phyloP scores from a whole-genome alignment of 2,329 filamentous ascomycete species.

The Venturia oleaginea region DNA sequence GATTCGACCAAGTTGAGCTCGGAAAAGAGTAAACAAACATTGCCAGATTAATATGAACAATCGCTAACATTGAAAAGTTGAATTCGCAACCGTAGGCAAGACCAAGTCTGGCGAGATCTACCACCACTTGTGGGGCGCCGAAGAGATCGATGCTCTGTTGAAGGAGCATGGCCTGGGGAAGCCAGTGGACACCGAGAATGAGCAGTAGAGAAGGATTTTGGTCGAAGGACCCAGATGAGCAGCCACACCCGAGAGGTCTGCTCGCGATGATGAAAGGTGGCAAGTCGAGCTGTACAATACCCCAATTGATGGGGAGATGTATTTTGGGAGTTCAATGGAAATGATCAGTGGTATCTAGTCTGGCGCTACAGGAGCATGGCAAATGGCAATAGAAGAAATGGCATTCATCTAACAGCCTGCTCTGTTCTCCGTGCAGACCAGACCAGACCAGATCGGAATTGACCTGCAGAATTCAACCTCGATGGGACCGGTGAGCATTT shows the following conservation, averaged over 20 bases:
- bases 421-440: too few species aligned
- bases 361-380: conserved; percentile 2
- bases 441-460: too few species aligned
- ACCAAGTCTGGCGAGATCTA: conserved; percentile 95
- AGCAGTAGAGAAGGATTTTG: neutral
- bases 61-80: conserved; percentile 50
- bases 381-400: conserved; percentile 4
- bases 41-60: conserved; percentile 12
- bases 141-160: conserved; percentile 88
- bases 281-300: neutral
- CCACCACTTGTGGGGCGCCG: conserved; percentile 92
- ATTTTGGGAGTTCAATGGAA: conserved; percentile 3
- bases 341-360: neutral
- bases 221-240: neutral
- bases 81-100: conserved; percentile 96
- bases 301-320: neutral
- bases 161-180: conserved; percentile 95
- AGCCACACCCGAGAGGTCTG: neutral
- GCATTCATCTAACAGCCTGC: too few species aligned
- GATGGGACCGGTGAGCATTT: too few species aligned
- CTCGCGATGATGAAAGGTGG: neutral
- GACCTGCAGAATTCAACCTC: too few species aligned
- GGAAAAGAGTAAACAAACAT: conserved; percentile 75
- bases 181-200: conserved; percentile 58
- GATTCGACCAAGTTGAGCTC: conserved; percentile 97